Conservation (phyloP, 495 filamentous ascomycete genomes). For the Tuber melanosporum region DNA sequence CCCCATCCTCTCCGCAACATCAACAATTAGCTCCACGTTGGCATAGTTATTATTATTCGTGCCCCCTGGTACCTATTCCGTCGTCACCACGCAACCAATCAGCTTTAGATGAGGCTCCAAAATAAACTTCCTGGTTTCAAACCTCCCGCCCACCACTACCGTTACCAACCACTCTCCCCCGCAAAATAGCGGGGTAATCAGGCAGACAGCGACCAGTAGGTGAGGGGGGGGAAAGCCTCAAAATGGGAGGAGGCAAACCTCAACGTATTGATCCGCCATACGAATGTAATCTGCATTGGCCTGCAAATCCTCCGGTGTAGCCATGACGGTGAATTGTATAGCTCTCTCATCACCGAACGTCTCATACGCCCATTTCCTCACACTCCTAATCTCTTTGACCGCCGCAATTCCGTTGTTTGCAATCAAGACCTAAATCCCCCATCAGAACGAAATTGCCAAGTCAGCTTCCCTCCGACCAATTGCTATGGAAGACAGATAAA, state of each 20-base stretch:
- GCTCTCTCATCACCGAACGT: constrained; percentile 96
- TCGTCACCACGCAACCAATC: not conserved
- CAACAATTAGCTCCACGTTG: constrained; percentile 98
- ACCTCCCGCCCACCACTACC: not conserved
- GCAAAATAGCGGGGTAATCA: not conserved
- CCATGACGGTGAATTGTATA: constrained; percentile 99
- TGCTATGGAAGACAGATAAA: not conserved
- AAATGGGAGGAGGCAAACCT: constrained; percentile 51
- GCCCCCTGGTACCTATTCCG: constrained; percentile 70
- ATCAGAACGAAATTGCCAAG: not conserved
- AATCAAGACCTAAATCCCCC: constrained; percentile 71
- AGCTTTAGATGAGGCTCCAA: not conserved
- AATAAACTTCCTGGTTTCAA: not conserved
- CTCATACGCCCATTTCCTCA: constrained; percentile 99
- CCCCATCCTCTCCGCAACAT: constrained; percentile 97
- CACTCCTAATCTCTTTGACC: constrained; percentile 96
- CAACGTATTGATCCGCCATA: constrained; percentile 99
- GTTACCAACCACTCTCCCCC: not conserved
- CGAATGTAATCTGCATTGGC: constrained; percentile 99
- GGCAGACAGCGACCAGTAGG: not conserved
- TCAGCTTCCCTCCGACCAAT: not conserved
- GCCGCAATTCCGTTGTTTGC: constrained; percentile 99
- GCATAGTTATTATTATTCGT: constrained; percentile 99
- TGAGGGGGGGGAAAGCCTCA: not conserved
- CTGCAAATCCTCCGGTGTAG: constrained; percentile 94